Evolutionary conservation across 192 early-diverging fungal genomes (phyloP), one percentile per base, ranked within the genome.

Genomic region (Coemansia sp.): DNA sequence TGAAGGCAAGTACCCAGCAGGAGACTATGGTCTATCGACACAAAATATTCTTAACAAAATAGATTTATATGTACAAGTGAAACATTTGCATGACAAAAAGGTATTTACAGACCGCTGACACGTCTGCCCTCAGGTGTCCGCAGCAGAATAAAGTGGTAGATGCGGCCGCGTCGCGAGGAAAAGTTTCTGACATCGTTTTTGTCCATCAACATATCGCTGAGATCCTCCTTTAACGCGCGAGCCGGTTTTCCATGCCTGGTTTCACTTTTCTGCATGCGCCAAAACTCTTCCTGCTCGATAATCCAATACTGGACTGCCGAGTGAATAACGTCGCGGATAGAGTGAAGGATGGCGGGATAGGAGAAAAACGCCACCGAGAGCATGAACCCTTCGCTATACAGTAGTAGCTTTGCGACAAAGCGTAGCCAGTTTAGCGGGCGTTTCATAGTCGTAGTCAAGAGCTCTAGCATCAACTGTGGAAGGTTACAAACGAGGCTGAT

Each of bases 241-340:
- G 24, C 36, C 10, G 16, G 27, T 13, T 45, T 34, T 0, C 60
- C 34, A 40, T 42, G 61, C 17, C 59, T 64, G 11, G 39, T 19
- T 29, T 82, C 72, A 13, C 16, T 48, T 10, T 71, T 45, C 9
- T 42, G 59, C 63, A 74, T 64, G 19, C 62, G 44, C 79, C 79
- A 82, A 36, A 63, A 82, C 59, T 82, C 79, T 41, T 82, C 79
- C 29, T 82, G 79, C 44, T 82, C 79, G 27, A 82, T 34, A 4
- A 82, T 69, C 79, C 79, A 82, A 45, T 82, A 82, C 59, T 77
- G 74, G 3, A 82, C 71, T 21, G 74, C 74, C 41, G 63, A 39
- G 35, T 82, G 69, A 3, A 50, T 74, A 33, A 82, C 51, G 37
- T 82, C 79, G 46, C 79, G 74, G 3, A 77, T 74, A 24, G 79